A percentile compares a stretch with the other conserved stretches of the same genome.
Evolutionary conservation across 1,284 basidiomycete species (phyloP).

Genomic region (Volvariella volvacea): DNA sequence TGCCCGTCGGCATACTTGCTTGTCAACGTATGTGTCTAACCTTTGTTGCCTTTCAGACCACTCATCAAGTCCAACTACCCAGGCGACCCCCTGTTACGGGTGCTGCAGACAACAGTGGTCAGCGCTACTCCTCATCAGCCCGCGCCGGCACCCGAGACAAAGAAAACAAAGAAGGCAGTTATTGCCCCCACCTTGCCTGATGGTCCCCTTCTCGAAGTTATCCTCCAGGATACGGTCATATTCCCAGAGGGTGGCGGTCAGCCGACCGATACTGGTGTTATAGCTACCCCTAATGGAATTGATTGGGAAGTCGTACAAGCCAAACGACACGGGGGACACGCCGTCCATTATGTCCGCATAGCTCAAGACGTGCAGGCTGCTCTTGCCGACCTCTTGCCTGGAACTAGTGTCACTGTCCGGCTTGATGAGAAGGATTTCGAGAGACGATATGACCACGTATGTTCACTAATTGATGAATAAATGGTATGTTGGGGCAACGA

Average conservation of each 20-base stretch:
- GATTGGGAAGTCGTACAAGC: conserved; percentile 65
- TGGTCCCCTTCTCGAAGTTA: conserved; percentile 52
- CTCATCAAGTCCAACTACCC: conserved; percentile 12
- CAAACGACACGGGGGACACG: conserved; percentile 66
- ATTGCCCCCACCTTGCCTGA: conserved; percentile 34
- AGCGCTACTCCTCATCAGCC: conserved; percentile 38
- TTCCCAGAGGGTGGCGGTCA: conserved; percentile 91
- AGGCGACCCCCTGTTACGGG: conserved; percentile 63
- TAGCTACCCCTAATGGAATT: conserved; percentile 37
- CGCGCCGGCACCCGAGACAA: conserved; percentile 28
- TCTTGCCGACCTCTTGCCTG: conserved; percentile 38
- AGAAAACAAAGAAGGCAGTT: conserved; percentile 51
- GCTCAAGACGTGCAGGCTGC: conserved; percentile 36
- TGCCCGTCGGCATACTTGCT: conserved; percentile 66
- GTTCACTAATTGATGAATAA: conserved; percentile 19
- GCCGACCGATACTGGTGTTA: conserved; percentile 69
- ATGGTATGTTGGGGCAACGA: too few species aligned
- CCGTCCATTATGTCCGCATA: conserved; percentile 70
- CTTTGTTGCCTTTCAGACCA: conserved; percentile 7
- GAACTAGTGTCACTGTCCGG: conserved; percentile 46
- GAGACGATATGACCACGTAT: conserved; percentile 73
- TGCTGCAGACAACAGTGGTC: conserved; percentile 49
- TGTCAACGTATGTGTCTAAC: conserved; percentile 52
- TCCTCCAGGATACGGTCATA: conserved; percentile 77
- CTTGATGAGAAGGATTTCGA: conserved; percentile 62